phyloP scores from a whole-genome alignment of 129 eudicot species.

The Artemisia tridentata region DNA sequence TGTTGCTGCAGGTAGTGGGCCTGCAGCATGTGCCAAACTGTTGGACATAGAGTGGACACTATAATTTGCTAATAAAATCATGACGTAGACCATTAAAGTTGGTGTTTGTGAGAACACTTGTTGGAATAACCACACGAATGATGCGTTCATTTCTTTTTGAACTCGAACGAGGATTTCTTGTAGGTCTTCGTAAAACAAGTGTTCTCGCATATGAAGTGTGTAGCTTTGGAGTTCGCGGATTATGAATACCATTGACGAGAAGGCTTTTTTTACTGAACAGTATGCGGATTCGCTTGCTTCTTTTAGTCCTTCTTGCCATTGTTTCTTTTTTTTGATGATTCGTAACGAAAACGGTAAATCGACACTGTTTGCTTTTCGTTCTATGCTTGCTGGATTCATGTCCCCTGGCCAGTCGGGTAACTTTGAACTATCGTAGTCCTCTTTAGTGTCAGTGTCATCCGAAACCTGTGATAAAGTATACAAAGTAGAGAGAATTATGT shows the following conservation, averaged over 20 bases:
- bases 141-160: conserved; percentile 77
- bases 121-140: conserved; percentile 92
- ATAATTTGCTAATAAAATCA: conserved; percentile 84
- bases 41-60: conserved; percentile 71
- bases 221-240: conserved; percentile 84
- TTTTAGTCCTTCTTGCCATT: conserved; percentile 54
- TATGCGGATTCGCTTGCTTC: conserved; percentile 71
- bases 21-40: conserved; percentile 39
- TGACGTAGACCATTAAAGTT: conserved; percentile 79
- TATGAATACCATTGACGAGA: conserved; percentile 92
- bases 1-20: conserved; percentile 20
- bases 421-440: not conserved
- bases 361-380: conserved; percentile 71
- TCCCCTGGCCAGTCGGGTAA: conserved; percentile 44
- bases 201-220: conserved; percentile 75
- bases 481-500: not conserved
- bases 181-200: conserved; percentile 63
- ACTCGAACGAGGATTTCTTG: conserved; percentile 69
- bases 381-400: conserved; percentile 60
- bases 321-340: conserved; percentile 70
- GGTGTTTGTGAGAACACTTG: conserved; percentile 89
- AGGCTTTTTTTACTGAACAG: conserved; percentile 77
- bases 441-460: conserved; percentile 27
- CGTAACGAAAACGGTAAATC: conserved; percentile 80
- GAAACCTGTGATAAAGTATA: conserved; percentile 5